phyloP scores from a whole-genome alignment of 805 yeast genomes.

The Nakazawaea populi region DNA sequence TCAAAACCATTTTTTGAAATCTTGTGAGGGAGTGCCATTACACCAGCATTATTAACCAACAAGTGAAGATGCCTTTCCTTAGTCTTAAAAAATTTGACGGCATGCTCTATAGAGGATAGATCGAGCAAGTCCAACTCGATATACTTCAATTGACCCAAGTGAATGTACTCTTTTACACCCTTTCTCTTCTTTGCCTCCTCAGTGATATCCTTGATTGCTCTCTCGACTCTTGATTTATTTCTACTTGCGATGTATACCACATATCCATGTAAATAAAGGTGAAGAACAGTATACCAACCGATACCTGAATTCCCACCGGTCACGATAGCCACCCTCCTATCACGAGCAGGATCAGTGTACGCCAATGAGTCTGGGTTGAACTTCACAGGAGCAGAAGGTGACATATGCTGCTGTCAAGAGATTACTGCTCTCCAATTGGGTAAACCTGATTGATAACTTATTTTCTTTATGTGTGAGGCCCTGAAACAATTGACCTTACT shows the following conservation, averaged over 20 bases:
- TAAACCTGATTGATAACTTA: too few species aligned
- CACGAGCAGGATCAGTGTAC: conserved; percentile 48
- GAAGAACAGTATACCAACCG: conserved; percentile 72
- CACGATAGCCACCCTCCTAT: conserved; percentile 61
- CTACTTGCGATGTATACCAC: conserved; percentile 73
- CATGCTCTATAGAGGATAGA: conserved; percentile 38
- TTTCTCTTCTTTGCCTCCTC: conserved; percentile 42
- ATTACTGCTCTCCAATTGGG: too few species aligned
- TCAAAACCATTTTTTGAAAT: conserved; percentile 68
- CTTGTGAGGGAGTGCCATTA: conserved; percentile 68
- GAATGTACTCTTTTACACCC: conserved; percentile 14
- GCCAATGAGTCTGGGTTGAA: conserved; percentile 50
- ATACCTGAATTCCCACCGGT: conserved; percentile 83
- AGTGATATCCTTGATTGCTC: conserved; percentile 50
- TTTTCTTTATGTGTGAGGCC: too few species aligned
- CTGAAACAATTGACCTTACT: not conserved
- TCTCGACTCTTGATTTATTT: conserved; percentile 45
- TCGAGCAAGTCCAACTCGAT: conserved; percentile 52
- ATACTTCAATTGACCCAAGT: conserved; percentile 45
- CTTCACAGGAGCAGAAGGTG: conserved; percentile 13
- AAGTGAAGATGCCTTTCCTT: conserved; percentile 50
- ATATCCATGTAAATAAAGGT: conserved; percentile 74
- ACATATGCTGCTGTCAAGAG: not conserved
- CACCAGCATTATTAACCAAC: conserved; percentile 73
- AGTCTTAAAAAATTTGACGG: conserved; percentile 38